Percentiles rank a stretch among this genome's conserved stretches.
Conservation (phyloP, 164 flowering plant genomes). For the Brasenia schreberi region DNA sequence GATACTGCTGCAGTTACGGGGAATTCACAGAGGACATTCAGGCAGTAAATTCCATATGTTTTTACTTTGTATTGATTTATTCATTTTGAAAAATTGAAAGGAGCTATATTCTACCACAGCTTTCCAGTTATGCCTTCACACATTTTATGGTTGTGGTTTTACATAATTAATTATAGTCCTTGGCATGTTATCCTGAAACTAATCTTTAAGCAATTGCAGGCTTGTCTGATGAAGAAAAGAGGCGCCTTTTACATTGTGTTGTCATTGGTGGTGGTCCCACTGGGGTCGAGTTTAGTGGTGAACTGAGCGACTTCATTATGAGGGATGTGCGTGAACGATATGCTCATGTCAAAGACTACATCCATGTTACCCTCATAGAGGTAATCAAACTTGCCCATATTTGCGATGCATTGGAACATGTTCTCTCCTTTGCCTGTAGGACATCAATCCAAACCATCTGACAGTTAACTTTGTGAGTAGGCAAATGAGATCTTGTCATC, state of each 20-base stretch:
- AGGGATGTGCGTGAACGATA: slow-evolving; percentile 57
- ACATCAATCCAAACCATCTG: neutral
- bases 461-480: slow-evolving; percentile 17
- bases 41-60: no score
- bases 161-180: no score
- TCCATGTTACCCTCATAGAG: slow-evolving; percentile 78
- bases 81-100: no score
- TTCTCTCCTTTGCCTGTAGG: neutral
- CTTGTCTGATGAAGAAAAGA: slow-evolving; percentile 62
- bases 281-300: slow-evolving; percentile 89
- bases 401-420: no score
- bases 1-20: no score
- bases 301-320: slow-evolving; percentile 76
- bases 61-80: no score
- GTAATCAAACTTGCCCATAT: slow-evolving; percentile 13
- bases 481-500: slow-evolving; percentile 86
- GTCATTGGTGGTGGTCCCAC: slow-evolving; percentile 91
- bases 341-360: slow-evolving; percentile 65
- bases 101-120: no score
- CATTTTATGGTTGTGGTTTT: no score
- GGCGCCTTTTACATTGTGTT: slow-evolving; percentile 66
- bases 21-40: no score
- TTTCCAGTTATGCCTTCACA: no score
- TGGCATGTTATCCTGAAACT: neutral
- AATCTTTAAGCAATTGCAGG: slow-evolving; percentile 29